phyloP scores from a whole-genome alignment of 371 early-diverging fungal genomes.

The Mucor indicus region DNA sequence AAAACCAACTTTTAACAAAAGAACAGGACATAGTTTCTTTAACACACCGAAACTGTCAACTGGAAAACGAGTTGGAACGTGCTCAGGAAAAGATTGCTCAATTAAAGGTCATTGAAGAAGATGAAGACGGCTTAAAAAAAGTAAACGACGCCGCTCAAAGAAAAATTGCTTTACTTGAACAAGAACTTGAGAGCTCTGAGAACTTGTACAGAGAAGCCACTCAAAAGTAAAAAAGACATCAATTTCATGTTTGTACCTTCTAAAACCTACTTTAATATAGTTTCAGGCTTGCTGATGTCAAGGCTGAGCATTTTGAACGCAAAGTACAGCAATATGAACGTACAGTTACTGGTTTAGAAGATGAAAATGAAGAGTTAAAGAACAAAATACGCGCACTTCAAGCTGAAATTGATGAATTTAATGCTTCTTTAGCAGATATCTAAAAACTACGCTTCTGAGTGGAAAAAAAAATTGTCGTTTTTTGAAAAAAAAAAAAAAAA shows the following conservation, averaged over 20 bases:
- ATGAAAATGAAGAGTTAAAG: constrained; percentile 60
- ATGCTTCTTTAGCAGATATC: constrained; percentile 65
- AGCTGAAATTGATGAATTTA: constrained; percentile 67
- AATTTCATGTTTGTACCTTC: neutral
- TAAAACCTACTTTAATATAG: constrained; percentile 24
- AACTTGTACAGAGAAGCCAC: constrained; percentile 63
- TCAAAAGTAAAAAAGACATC: constrained; percentile 61
- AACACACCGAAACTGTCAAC: constrained; percentile 57
- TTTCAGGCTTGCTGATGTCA: constrained; percentile 74
- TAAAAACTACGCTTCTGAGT: no score
- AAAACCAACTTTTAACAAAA: constrained; percentile 54
- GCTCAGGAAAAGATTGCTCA: constrained; percentile 60
- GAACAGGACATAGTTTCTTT: constrained; percentile 74
- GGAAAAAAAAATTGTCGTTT: no score
- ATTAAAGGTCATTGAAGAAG: constrained; percentile 58
- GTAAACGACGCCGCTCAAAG: constrained; percentile 64
- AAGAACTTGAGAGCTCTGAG: constrained; percentile 68
- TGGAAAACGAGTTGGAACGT: constrained; percentile 64
- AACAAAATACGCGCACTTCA: constrained; percentile 59
- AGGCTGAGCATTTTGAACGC: constrained; percentile 81
- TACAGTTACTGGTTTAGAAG: constrained; percentile 55
- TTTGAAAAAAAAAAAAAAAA: no score
- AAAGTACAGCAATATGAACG: constrained; percentile 69
- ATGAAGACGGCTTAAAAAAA: constrained; percentile 61
- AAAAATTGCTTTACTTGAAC: constrained; percentile 64